Conservation (phyloP, 352 stramenopile species). For the Globisporangium okanoganense region DNA sequence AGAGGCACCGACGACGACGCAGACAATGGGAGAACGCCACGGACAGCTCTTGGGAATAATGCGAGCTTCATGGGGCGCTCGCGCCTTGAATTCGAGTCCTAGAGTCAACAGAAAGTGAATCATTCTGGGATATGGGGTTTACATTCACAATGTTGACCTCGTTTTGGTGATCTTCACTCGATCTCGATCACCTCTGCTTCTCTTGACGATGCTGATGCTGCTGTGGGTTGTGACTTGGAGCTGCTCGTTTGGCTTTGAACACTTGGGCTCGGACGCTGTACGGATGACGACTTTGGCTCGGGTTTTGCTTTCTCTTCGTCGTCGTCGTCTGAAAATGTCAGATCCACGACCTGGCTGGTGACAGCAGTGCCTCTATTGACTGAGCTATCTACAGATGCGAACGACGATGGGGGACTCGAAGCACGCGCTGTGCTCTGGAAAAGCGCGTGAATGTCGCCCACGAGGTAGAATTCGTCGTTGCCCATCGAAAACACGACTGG, state of each 20-base stretch:
- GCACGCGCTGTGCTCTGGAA: conserved; percentile 13
- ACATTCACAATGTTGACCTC: neutral
- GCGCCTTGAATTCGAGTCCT: conserved; percentile 4
- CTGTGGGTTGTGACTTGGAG: neutral
- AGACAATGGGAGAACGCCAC: conserved; percentile 2
- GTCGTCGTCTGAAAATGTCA: conserved; percentile 31
- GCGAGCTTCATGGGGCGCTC: conserved; percentile 4
- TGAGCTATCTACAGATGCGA: too few species aligned
- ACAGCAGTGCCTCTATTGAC: neutral
- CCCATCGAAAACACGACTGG: conserved; percentile 30
- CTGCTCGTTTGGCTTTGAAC: neutral
- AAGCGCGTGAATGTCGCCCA: conserved; percentile 44
- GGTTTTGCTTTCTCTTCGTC: neutral
- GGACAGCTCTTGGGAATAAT: neutral
- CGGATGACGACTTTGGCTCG: neutral
- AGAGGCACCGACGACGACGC: conserved; percentile 15
- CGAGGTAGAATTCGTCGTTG: conserved; percentile 38
- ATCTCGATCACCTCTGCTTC: conserved; percentile 11
- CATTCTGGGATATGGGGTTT: neutral
- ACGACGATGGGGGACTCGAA: neutral
- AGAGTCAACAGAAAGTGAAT: neutral
- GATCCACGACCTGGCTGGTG: conserved; percentile 14
- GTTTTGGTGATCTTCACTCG: neutral
- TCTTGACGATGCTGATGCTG: neutral
- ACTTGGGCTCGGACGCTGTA: neutral